Evolutionary conservation across 1,139 yeast genomes (phyloP).

Genomic region (Suhomyces taliae): DNA sequence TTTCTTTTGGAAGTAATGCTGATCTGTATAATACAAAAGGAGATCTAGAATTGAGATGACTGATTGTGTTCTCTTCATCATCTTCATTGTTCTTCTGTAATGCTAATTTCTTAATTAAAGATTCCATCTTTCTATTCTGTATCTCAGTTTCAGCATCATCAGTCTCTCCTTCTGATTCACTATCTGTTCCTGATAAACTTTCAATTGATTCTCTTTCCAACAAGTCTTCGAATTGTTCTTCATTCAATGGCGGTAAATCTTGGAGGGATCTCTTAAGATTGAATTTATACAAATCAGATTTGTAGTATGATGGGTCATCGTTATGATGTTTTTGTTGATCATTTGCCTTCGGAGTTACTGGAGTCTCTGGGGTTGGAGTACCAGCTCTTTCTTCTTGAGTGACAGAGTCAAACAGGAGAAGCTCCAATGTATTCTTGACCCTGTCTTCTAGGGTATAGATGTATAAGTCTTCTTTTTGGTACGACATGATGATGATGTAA

Average conservation of each 20-base stretch:
- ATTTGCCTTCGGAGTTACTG: neutral
- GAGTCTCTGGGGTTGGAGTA: neutral
- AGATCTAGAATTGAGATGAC: slow-evolving; percentile 62
- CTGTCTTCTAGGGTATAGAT: slow-evolving; percentile 49
- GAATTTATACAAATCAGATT: slow-evolving; percentile 59
- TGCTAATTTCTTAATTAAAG: slow-evolving; percentile 35
- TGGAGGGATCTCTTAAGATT: slow-evolving; percentile 57
- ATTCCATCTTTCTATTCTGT: slow-evolving; percentile 22
- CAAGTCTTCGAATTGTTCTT: slow-evolving; percentile 58
- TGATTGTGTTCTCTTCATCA: slow-evolving; percentile 35
- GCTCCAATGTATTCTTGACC: slow-evolving; percentile 48
- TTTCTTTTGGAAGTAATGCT: slow-evolving; percentile 38
- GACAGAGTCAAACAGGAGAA: slow-evolving; percentile 57
- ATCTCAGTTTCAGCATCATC: slow-evolving; percentile 14
- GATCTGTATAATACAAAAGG: slow-evolving; percentile 62
- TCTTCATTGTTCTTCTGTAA: slow-evolving; percentile 12
- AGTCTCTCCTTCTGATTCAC: slow-evolving; percentile 27
- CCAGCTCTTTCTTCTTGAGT: slow-evolving; percentile 29
- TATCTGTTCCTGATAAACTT: slow-evolving; percentile 61
- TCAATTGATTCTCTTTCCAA: slow-evolving; percentile 53
- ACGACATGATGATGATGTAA: slow-evolving; percentile 5
- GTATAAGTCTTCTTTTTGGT: slow-evolving; percentile 44
- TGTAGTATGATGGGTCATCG: slow-evolving; percentile 36
- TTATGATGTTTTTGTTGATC: neutral
- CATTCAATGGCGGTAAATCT: slow-evolving; percentile 50